These are phyloP conservation scores for Cyberlindnera amylophila DNA, from an alignment of 805 yeast species.

Conservation along the genomic window DNA sequence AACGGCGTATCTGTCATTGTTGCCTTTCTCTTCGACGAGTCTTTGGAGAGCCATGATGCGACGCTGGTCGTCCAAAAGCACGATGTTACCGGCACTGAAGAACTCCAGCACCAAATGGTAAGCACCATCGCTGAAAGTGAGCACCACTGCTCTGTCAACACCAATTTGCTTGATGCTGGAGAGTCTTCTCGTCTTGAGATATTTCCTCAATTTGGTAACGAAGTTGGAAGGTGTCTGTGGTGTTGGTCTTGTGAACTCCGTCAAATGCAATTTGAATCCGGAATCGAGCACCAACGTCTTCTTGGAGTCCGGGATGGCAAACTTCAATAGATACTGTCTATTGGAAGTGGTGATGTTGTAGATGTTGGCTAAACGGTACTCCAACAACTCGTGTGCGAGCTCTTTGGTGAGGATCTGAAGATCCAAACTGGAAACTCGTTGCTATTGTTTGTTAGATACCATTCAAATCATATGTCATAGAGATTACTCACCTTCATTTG, in stretches of 20 bases:
- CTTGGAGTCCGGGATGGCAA: conserved; percentile 80
- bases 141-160: conserved; percentile 77
- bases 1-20: conserved; percentile 62
- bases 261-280: conserved; percentile 75
- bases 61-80: conserved; percentile 65
- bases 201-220: conserved; percentile 82
- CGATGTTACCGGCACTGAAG: conserved; percentile 90
- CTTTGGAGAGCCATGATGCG: conserved; percentile 74
- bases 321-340: conserved; percentile 74
- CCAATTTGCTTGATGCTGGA: conserved; percentile 70
- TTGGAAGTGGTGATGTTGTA: conserved; percentile 72
- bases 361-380: conserved; percentile 76
- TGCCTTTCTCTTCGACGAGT: conserved; percentile 69
- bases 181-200: conserved; percentile 74
- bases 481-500: no score
- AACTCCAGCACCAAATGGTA: conserved; percentile 81
- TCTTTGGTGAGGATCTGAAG: conserved; percentile 69
- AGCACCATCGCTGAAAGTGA: conserved; percentile 80
- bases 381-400: conserved; percentile 50
- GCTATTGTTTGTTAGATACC: conserved; percentile 41
- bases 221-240: conserved; percentile 82
- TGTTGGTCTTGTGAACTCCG: conserved; percentile 77
- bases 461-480: no score
- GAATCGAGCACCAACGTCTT: conserved; percentile 74
- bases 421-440: conserved; percentile 83